Conservation (phyloP, 805 yeast species). For the Starmerella bombicola region DNA sequence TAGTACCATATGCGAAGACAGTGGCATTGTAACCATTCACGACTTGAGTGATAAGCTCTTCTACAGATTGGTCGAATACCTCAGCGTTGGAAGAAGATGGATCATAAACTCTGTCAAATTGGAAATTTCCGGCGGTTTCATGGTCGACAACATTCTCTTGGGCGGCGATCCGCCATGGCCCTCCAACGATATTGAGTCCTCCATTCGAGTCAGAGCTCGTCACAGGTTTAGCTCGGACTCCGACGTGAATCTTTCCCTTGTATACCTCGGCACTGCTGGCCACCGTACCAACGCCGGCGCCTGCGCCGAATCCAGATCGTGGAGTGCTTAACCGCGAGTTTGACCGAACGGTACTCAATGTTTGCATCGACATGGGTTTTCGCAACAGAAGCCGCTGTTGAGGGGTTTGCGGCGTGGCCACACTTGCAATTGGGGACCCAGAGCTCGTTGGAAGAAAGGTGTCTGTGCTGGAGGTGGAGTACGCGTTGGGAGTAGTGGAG, state of each 20-base stretch:
- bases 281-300: conserved; percentile 1
- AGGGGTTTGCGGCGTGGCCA: conserved; percentile 13
- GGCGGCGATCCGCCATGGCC: conserved; percentile 10
- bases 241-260: conserved; percentile 61
- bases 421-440: conserved; percentile 1
- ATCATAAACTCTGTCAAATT: conserved; percentile 68
- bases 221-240: conserved; percentile 63
- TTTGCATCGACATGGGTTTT: conserved; percentile 21
- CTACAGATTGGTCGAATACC: conserved; percentile 49
- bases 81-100: conserved; percentile 41
- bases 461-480: no score
- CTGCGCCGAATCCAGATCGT: conserved; percentile 3
- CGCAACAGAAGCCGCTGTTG: conserved; percentile 17
- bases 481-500: not conserved
- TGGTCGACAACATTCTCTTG: conserved; percentile 12
- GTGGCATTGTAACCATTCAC: conserved; percentile 76
- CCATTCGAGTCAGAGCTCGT: not conserved
- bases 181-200: not conserved
- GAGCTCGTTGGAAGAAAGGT: conserved; percentile 1
- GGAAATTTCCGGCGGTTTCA: conserved; percentile 44
- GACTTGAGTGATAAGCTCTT: conserved; percentile 41
- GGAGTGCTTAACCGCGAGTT: conserved; percentile 14
- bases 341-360: conserved; percentile 15
- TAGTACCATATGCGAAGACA: conserved; percentile 88
- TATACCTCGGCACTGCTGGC: conserved; percentile 28